phyloP scores from a whole-genome alignment of 495 filamentous ascomycete genomes.

The Symbiotaphrina buchneri region DNA sequence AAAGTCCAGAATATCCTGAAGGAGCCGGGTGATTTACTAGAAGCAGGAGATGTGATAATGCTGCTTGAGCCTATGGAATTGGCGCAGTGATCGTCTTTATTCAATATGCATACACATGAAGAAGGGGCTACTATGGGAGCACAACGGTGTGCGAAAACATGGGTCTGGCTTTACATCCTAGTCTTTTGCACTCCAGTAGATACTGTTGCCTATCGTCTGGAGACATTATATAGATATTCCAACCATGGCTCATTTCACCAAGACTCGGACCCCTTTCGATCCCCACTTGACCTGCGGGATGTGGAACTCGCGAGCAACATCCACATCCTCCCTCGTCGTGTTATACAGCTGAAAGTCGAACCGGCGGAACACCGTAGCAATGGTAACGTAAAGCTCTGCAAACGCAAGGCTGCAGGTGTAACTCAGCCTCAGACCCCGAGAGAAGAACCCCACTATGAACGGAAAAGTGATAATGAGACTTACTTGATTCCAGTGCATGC shows the following conservation, averaged over 20 bases:
- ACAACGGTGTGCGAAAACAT: too few relatives aligned
- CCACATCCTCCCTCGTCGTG: conserved; percentile 10
- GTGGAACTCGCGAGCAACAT: conserved; percentile 1
- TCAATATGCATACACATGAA: too few relatives aligned
- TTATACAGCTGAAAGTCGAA: conserved; percentile 19
- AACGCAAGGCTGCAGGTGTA: conserved; percentile 12
- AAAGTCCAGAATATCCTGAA: too few relatives aligned
- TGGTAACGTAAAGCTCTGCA: conserved; percentile 13
- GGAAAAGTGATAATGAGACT: background rate
- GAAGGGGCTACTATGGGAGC: too few relatives aligned
- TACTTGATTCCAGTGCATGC: conserved; percentile 4
- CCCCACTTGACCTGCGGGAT: conserved; percentile 1
- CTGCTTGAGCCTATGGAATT: too few relatives aligned
- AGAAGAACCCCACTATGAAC: background rate
- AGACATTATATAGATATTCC: too few relatives aligned
- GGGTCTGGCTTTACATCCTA: too few relatives aligned
- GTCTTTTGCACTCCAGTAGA: too few relatives aligned
- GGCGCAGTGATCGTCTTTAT: too few relatives aligned
- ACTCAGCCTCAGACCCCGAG: background rate
- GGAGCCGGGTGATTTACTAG: too few relatives aligned
- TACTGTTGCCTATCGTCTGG: too few relatives aligned
- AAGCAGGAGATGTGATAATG: too few relatives aligned
- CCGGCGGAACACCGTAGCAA: conserved; percentile 13
- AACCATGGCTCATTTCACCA: background rate
- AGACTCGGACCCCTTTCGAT: conserved; percentile 1